phyloP scores from a whole-genome alignment of 768 basidiomycete genomes.

The Tubosaeta brunneosetosa region DNA sequence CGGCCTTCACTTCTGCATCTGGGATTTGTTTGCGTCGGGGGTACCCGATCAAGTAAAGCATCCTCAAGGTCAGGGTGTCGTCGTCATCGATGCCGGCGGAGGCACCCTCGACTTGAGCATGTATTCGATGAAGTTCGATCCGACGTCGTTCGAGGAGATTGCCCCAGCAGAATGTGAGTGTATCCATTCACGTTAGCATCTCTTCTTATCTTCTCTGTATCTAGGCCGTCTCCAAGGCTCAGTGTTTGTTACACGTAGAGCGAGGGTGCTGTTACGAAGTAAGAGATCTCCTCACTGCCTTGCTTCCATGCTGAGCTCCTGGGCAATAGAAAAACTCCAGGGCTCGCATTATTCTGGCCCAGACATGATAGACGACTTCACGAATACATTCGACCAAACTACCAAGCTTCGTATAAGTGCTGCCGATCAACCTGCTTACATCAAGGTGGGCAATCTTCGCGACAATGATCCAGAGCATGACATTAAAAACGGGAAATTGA shows the following conservation, averaged over 20 bases:
- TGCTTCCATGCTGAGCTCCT: background rate
- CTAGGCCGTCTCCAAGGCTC: constrained; percentile 38
- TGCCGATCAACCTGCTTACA: constrained; percentile 30
- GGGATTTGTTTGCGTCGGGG: constrained; percentile 24
- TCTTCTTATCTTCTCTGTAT: background rate
- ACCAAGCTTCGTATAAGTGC: constrained; percentile 37
- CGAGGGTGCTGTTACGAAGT: constrained; percentile 32
- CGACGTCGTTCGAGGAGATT: constrained; percentile 35
- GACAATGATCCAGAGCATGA: constrained; percentile 29
- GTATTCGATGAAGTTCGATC: constrained; percentile 33
- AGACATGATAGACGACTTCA: constrained; percentile 30
- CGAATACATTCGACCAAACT: constrained; percentile 31
- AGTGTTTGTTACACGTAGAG: constrained; percentile 32
- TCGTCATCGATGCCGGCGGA: constrained; percentile 49
- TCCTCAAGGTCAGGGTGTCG: constrained; percentile 29
- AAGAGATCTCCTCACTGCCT: background rate
- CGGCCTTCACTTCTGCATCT: constrained; percentile 51
- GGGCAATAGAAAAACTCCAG: constrained; percentile 21
- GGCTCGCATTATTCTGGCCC: constrained; percentile 24
- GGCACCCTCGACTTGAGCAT: constrained; percentile 39
- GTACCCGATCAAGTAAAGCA: constrained; percentile 2
- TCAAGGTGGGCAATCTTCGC: constrained; percentile 35
- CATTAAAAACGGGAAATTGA: constrained; percentile 33
- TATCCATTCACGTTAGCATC: background rate
- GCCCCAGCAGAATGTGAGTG: constrained; percentile 28